Conservation (phyloP, 768 basidiomycete genomes). For the Naganishia onofrii region DNA sequence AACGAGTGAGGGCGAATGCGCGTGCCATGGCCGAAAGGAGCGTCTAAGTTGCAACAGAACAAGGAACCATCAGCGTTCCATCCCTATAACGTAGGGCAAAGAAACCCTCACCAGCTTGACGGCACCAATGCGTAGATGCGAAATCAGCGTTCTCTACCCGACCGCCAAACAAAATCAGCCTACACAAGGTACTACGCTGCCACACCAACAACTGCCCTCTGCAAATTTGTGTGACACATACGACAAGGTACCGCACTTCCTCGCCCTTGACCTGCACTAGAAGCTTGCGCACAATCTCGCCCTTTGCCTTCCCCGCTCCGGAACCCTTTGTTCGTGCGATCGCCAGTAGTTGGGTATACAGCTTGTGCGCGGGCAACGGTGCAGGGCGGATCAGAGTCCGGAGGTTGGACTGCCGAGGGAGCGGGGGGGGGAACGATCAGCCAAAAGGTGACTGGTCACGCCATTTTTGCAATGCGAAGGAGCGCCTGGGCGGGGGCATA, state of each 20-base stretch:
- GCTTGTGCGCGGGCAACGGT: conserved; percentile 56
- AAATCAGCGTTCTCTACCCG: conserved; percentile 60
- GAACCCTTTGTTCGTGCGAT: conserved; percentile 69
- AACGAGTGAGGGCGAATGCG: conserved; percentile 66
- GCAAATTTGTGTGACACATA: conserved; percentile 40
- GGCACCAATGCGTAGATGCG: conserved; percentile 81
- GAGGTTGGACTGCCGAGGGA: conserved; percentile 37
- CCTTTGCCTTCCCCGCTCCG: conserved; percentile 73
- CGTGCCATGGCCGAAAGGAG: conserved; percentile 76
- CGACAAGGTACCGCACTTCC: conserved; percentile 75
- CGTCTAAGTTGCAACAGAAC: conserved; percentile 51
- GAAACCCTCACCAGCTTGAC: conserved; percentile 62
- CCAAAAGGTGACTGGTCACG: background rate
- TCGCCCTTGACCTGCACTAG: conserved; percentile 82
- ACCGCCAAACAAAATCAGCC: background rate
- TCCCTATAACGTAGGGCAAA: too few relatives aligned
- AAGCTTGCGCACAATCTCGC: conserved; percentile 72
- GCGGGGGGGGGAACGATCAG: too few relatives aligned
- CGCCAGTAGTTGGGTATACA: conserved; percentile 67
- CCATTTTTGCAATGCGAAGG: too few relatives aligned
- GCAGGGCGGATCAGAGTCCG: conserved; percentile 47
- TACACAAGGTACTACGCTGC: conserved; percentile 76
- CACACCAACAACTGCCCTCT: conserved; percentile 63
- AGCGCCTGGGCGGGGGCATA: too few relatives aligned
- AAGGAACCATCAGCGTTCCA: background rate